These are phyloP conservation scores for Stephania yunnanensis DNA, from an alignment of 164 flowering plant species.

Conservation along the genomic window DNA sequence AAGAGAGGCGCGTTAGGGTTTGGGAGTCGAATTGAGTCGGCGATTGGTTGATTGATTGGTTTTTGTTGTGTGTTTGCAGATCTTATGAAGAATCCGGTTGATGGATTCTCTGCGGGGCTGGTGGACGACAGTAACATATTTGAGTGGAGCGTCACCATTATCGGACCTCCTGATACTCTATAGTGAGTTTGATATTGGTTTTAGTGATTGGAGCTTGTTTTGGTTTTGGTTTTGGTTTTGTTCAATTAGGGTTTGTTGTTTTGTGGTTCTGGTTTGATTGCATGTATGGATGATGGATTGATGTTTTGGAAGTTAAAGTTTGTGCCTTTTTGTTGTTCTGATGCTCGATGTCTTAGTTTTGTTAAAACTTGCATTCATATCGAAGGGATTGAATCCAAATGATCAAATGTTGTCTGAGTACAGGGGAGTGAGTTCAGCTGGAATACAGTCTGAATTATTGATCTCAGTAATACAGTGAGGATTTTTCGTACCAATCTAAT, in stretches of 20 bases:
- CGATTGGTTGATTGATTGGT: constrained; percentile 19
- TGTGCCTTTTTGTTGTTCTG: not conserved
- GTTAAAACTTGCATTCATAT: not conserved
- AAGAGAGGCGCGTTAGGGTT: not conserved
- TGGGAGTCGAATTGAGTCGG: not conserved
- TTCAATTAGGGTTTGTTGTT: not conserved
- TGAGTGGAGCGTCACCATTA: constrained; percentile 74
- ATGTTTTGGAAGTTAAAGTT: not conserved
- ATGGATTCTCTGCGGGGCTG: constrained; percentile 78
- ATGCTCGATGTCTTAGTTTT: not conserved
- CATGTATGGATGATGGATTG: not conserved
- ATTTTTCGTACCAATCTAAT: no score
- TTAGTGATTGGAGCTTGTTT: not conserved
- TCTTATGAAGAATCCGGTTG: constrained; percentile 59
- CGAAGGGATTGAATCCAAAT: not conserved
- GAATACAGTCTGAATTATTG: no score
- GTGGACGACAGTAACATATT: constrained; percentile 58
- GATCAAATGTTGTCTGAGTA: not conserved
- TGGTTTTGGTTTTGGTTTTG: not conserved
- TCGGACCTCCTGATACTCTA: constrained; percentile 73
- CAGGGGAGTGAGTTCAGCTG: no score
- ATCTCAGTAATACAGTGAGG: no score
- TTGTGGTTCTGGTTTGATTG: not conserved
- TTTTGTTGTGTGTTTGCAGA: constrained; percentile 24
- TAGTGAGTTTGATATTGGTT: constrained; percentile 33